Base-by-base conservation (phyloP, 2,329 filamentous ascomycete genomes). In the Monosporascus sp. region DNA sequence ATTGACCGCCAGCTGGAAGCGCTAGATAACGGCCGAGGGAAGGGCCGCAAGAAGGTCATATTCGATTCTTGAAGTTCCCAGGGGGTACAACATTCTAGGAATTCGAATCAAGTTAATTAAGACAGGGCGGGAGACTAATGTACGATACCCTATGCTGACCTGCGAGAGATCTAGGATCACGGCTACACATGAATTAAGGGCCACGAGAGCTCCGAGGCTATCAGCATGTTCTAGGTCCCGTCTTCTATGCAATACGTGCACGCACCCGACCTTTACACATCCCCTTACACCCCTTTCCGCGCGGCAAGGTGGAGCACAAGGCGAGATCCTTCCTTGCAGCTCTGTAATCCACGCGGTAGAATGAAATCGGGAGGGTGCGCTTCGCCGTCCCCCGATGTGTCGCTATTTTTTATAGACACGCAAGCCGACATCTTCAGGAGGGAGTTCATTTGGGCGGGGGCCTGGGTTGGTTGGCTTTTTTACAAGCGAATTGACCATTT, bases 301-400 rank as follows among this genome's bases (percentile, higher is more conserved):
- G 83, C 81, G 82, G 82, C 82, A 78, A 82, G 83, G 83, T 86
- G 83, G 83, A 86, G 83, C 82, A 81, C 83, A 86, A 86, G 83
- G 83, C 81, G 82, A 86, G 83, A 83, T 68, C 74, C 74, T 82
- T 86, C 83, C 83, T 86, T 86, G 83, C 78, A 76, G 79, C 82
- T 85, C 81, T 86, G 83, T 86, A 86, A 86, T 86, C 83, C 81
- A 83, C 84, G 83, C 83, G 83, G 82, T 81, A 86, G 57, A 86
- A 5, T 78, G 57, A 74, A 81, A 57, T 48, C n/a, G 51, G 55
- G 27, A 31, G 48, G 51, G 37, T 56, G 25, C 22, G 25, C 20
- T 51, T 55, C 39, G 22, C 18, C 8, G 39, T 24, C 9, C 22
- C 18, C 55, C 56, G 55, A 48, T 50, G 59, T 58, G 50, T 58